A percentile compares a stretch with the other conserved stretches of the same genome.
Conservation (phyloP, 306 rosid genomes). For the Cicer yamashitae region DNA sequence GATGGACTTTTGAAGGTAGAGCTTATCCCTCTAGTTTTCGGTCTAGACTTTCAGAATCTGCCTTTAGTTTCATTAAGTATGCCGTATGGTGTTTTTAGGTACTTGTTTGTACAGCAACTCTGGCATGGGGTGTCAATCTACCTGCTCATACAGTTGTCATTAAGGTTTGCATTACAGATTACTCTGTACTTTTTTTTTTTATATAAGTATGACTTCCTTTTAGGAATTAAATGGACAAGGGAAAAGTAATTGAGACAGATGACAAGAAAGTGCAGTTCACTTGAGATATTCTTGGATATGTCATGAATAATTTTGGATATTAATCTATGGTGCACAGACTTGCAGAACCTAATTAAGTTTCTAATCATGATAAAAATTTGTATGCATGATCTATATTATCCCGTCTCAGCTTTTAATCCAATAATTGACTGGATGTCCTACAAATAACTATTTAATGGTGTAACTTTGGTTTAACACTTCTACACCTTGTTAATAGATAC, state of each 20-base stretch:
- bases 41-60: constrained; percentile 27
- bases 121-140: constrained; percentile 99
- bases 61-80: constrained; percentile 23
- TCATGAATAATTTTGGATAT: constrained; percentile 14
- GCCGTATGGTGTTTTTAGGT: constrained; percentile 62
- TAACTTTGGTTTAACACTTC: not conserved
- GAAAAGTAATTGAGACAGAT: constrained; percentile 3
- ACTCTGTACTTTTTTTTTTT: constrained; percentile 1
- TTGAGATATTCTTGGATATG: constrained; percentile 19
- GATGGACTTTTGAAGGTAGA: constrained; percentile 88
- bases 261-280: constrained; percentile 22
- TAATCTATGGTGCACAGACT: not conserved
- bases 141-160: constrained; percentile 99
- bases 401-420: not conserved
- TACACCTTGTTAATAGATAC: constrained; percentile 8
- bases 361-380: constrained; percentile 23
- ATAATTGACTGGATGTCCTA: not conserved
- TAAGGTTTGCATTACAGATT: constrained; percentile 65
- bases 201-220: constrained; percentile 26
- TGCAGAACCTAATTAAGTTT: constrained; percentile 10
- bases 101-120: constrained; percentile 96
- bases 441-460: constrained; percentile 7
- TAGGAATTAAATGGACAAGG: constrained; percentile 5
- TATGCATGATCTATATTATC: constrained; percentile 18
- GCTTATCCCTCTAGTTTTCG: constrained; percentile 34